Evolutionary conservation across 2,329 filamentous ascomycete genomes (phyloP).

Genomic region (Aspergillus intermedius): DNA sequence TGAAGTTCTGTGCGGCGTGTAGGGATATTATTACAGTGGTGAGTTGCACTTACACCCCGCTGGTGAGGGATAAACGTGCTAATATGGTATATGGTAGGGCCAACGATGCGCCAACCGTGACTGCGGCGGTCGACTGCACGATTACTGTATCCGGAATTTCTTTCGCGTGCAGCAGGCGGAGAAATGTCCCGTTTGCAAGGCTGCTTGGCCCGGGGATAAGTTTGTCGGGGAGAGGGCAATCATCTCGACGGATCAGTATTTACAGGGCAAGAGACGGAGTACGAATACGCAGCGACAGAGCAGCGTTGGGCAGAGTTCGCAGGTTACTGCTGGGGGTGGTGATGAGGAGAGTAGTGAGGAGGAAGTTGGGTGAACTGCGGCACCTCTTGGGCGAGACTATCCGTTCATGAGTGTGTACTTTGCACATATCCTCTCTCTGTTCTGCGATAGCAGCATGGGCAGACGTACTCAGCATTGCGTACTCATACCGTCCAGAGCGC

Average conservation of each 20-base stretch:
- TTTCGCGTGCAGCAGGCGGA: slow-evolving; percentile 60
- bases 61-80: neutral
- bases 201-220: slow-evolving; percentile 45
- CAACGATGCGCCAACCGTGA: slow-evolving; percentile 64
- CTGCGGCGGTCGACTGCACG: slow-evolving; percentile 67
- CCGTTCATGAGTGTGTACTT: neutral
- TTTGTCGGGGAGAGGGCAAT: slow-evolving; percentile 50
- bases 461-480: too few relatives aligned
- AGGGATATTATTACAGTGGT: slow-evolving; percentile 78
- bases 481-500: too few relatives aligned
- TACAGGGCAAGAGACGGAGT: slow-evolving; percentile 20
- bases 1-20: slow-evolving; percentile 85
- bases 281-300: slow-evolving; percentile 12
- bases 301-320: slow-evolving; percentile 7
- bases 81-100: slow-evolving; percentile 43
- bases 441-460: neutral
- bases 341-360: neutral
- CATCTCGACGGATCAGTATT: slow-evolving; percentile 22
- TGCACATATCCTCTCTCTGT: neutral
- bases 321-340: neutral
- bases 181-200: slow-evolving; percentile 57
- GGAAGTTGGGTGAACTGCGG: neutral
- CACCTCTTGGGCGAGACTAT: neutral
- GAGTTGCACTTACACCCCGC: slow-evolving; percentile 12
- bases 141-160: slow-evolving; percentile 66